Percentiles rank a stretch among this genome's conserved stretches.
Conservation (phyloP, 768 basidiomycete species). For the Lentinus brumalis region DNA sequence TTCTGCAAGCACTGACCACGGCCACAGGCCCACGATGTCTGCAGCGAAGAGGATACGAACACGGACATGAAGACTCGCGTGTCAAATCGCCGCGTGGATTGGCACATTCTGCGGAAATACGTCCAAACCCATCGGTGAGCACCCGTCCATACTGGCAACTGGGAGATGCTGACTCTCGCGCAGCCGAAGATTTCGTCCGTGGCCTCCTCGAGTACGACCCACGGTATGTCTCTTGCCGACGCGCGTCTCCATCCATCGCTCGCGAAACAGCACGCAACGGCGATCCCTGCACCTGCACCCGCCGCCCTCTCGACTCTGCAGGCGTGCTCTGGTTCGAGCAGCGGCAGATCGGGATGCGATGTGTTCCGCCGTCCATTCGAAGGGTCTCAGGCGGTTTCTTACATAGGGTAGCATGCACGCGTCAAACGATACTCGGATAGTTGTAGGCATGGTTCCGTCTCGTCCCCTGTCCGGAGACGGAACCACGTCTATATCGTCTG, state of each 20-base stretch:
- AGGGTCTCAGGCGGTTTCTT: too few relatives aligned
- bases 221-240: conserved; percentile 60
- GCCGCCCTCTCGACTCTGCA: too few relatives aligned
- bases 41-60: conserved; percentile 68
- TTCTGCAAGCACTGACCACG: neutral
- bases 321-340: too few relatives aligned
- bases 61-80: conserved; percentile 65
- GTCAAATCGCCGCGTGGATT: conserved; percentile 60
- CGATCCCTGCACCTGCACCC: neutral
- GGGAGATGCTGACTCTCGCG: conserved; percentile 2
- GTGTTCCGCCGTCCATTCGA: too few relatives aligned
- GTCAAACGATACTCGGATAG: too few relatives aligned
- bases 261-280: neutral
- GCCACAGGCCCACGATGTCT: conserved; percentile 67
- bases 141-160: neutral
- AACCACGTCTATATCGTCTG: neutral
- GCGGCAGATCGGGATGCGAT: too few relatives aligned
- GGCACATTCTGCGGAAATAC: conserved; percentile 45
- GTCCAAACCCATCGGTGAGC: conserved; percentile 53
- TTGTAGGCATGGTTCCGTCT: too few relatives aligned
- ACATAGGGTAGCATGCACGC: too few relatives aligned
- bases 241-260: conserved; percentile 85
- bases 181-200: conserved; percentile 69
- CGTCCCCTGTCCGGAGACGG: too few relatives aligned
- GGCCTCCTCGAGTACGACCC: conserved; percentile 70